Conservation (phyloP, 2,329 filamentous ascomycete species). For the Exophiala bonariae region DNA sequence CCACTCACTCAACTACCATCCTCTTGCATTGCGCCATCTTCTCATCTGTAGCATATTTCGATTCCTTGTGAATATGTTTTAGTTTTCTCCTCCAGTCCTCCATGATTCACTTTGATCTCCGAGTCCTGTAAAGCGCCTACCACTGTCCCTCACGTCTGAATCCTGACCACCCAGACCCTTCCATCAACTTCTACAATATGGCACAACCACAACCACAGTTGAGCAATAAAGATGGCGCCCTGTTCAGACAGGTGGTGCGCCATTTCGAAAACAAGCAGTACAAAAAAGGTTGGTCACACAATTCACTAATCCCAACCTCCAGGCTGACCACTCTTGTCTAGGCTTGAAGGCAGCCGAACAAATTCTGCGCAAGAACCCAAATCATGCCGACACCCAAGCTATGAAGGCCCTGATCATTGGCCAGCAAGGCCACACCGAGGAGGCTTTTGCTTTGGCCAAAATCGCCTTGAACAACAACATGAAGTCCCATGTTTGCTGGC, state of each 20-base stretch:
- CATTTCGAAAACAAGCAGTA: constrained; percentile 98
- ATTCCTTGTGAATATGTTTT: constrained; percentile 15
- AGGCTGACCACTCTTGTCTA: constrained; percentile 32
- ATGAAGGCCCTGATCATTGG: constrained; percentile 99
- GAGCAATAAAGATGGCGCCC: constrained; percentile 81
- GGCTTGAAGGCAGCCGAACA: constrained; percentile 95
- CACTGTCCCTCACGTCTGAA: too few relatives aligned
- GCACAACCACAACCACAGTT: constrained; percentile 40
- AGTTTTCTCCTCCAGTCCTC: constrained; percentile 4
- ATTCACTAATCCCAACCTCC: constrained; percentile 9
- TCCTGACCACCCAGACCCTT: background rate
- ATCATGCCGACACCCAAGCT: constrained; percentile 96
- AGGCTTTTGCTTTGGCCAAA: constrained; percentile 92
- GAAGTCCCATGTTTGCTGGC: constrained; percentile 99
- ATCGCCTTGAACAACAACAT: constrained; percentile 91
- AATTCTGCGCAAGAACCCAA: constrained; percentile 90
- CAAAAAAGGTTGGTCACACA: constrained; percentile 70
- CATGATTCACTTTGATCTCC: too few relatives aligned
- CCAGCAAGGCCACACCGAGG: constrained; percentile 84
- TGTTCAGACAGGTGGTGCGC: constrained; percentile 93
- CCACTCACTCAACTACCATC: too few relatives aligned
- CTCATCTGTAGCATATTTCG: constrained; percentile 6
- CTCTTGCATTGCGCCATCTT: background rate
- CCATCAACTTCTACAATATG: constrained; percentile 18
- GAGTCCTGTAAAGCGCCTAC: background rate